Base-by-base conservation (phyloP, 768 basidiomycete genomes). In the Amanita thiersii region DNA sequence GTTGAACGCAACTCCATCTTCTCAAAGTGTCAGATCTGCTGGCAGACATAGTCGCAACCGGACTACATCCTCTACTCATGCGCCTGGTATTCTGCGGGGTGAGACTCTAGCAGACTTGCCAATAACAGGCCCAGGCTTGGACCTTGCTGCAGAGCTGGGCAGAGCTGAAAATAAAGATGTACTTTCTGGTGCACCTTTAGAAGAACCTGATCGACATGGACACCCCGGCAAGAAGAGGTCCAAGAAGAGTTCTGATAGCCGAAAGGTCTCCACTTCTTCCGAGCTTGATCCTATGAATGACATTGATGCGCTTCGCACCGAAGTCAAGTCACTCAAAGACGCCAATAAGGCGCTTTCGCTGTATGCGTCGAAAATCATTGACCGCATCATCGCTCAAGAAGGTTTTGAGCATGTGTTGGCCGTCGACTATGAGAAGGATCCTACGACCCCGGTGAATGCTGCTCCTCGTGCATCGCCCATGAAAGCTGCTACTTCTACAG, bases 291-390 rank as follows among this genome's bases (percentile, higher is more conserved):
- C 62, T 4, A 47, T 63, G 36, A 79, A 65, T 40, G 85, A 89
- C 50, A 59, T 87, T 49, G 81, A 86, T 31, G 73, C 79, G n/a
- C 62, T 98, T 40, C 73, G 83, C 25, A 74, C 66, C 8, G 94
- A 98, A 60, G 82, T 96, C 57, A 94, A 94, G 60, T 81, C 80
- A 21, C 76, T 98, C 60, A 87, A 85, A 58, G 93, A 96, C 57
- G 90, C 90, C 32, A 97, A 96, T 69, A 94, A 94, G 59, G 93
- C 93, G 1, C 68, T 98, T 9, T 90, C 90, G 12, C 64, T 97
- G 29, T 98, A 98, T 55, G 91, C 93, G 3, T 91, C 89, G 34
- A 98, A 97, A 71, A 98, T 98, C 50, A 87, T 98, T 54, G 94
- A 98, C 66, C 79, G 93, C 33, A 96, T 98, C 56, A 94, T 97